Conservation (phyloP, 805 yeast species). For the Wickerhamomyces tratensis region DNA sequence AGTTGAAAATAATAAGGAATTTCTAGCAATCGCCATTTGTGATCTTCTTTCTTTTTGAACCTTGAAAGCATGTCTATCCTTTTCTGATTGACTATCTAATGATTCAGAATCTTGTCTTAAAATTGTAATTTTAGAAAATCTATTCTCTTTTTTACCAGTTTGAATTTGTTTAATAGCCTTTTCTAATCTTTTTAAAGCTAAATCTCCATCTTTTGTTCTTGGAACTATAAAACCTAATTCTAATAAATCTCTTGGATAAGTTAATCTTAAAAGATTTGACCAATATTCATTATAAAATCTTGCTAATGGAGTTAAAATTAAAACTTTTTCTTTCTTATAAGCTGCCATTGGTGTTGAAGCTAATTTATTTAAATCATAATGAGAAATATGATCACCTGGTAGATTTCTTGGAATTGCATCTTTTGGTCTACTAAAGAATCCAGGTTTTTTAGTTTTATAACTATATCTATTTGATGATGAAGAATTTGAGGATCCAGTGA, state of each 20-base stretch:
- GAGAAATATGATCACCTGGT: conserved; percentile 69
- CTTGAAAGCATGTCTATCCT: conserved; percentile 79
- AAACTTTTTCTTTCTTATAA: conserved; percentile 69
- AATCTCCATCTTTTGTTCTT: conserved; percentile 71
- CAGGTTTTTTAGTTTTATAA: conserved; percentile 17
- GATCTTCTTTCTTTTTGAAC: conserved; percentile 86
- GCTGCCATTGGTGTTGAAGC: conserved; percentile 65
- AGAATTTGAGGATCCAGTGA: conserved; percentile 20
- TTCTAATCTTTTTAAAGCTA: conserved; percentile 63
- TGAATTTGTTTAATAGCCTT: conserved; percentile 66
- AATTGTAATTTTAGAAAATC: conserved; percentile 78
- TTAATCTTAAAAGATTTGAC: conserved; percentile 65
- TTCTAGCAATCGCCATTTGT: conserved; percentile 90
- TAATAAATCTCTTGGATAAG: conserved; percentile 77
- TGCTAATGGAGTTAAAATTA: conserved; percentile 86
- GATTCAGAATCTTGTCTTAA: conserved; percentile 86
- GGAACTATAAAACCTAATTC: conserved; percentile 93
- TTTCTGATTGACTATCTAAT: conserved; percentile 64
- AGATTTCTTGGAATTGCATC: conserved; percentile 52
- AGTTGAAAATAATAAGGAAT: conserved; percentile 82
- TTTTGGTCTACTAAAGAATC: conserved; percentile 30
- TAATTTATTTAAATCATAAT: conserved; percentile 75
- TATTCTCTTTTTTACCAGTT: conserved; percentile 46
- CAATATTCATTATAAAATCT: conserved; percentile 80
- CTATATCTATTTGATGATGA: conserved; percentile 15